Base-by-base conservation (phyloP, 805 yeast genomes). In the Geotrichum ghanense region DNA sequence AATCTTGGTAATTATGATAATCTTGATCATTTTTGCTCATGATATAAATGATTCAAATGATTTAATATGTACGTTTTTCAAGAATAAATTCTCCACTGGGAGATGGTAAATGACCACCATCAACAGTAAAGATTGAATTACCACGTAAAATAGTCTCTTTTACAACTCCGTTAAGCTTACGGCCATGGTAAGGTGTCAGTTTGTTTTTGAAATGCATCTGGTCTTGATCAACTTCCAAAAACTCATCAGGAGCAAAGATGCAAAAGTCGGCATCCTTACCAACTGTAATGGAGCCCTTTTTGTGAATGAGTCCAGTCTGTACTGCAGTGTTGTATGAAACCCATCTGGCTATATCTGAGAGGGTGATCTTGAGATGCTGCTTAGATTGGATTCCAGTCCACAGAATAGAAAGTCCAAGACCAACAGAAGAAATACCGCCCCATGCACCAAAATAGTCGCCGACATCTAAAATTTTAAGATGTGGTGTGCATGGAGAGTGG, bases 351-450 rank as follows among this genome's bases (percentile, higher is more conserved):
- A 89, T 81, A 50, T 87, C 88, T 2, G 68, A 61, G 2, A 84
- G 59, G 0, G 73, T 53, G 2, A 81, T 68, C 12, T 45, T 44
- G 24, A 47, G 35, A 34, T 48, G 39, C 1, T 66, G 55, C 50
- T 79, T 63, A 55, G 74, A 73, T 42, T 57, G 53, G 14, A 70
- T 88, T 56, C 82, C 87, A 1, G 95, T 85, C 72, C 77, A 82
- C 45, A 89, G 64, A 35, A 88, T 73, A 0, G 95, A 84, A 42
- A 89, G 70, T 0, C 97, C 97, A 37, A 90, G 75, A 0, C 97
- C 97, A 25, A 89, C 94, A 1, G 95, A 84, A 1, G 95, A 74
- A 37, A 89, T 87, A 7, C 97, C 97, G 27, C 97, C 97, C 97
- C 97, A 89, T 2, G 97, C 95, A 27, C 80, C 75, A 55, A 89